Base-by-base conservation (phyloP, 2,329 filamentous ascomycete species). In the Calonectria leucothoes region DNA sequence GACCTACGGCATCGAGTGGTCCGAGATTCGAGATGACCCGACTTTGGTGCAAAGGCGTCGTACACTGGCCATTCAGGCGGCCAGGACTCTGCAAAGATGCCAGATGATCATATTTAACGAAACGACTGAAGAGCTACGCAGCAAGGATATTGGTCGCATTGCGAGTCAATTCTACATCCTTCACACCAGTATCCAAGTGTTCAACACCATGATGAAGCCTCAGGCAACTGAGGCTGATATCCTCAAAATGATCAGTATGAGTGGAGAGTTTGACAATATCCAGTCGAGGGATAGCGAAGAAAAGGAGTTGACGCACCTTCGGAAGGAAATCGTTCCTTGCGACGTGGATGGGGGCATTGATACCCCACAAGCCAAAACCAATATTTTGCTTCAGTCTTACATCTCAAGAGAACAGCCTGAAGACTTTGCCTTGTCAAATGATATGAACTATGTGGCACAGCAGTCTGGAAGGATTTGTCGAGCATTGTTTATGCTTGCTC, bases 31-130 rank as follows among this genome's bases (percentile, higher is more conserved):
- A 37, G 94, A 98, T 78, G 97, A 99, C 80, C 96, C 95, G 0
- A 93, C 92, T 72, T 89, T 99, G 31, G 95, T 98, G 2, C 94
- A 97, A 81, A 90, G 96, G 77, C 92, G 97, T 66, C 92, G 96
- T 4, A 93, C 97, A 76, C 88, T 99, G 66, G 94, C 97, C 68
- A 95, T 98, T 55, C 93, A 98, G 79, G 97, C 97, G 29, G 97
- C 97, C 0, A 90, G 93, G 52, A 94, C 95, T 6, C 87, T 99
- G 52, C 96, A 98, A 81, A 91, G 96, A 81, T 98, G 95, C 78
- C 97, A 99, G 85, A 99, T 99, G 97, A 97, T 99, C 80, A 97
- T 99, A 70, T 99, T 96, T 87, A 98, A 99, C 77, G 97, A 98
- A 81, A 91, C 89, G 23, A 99, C 96, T 0, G 96, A 98, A 78